phyloP scores from a whole-genome alignment of 2,329 filamentous ascomycete species.

The Fusarium coffeatum region DNA sequence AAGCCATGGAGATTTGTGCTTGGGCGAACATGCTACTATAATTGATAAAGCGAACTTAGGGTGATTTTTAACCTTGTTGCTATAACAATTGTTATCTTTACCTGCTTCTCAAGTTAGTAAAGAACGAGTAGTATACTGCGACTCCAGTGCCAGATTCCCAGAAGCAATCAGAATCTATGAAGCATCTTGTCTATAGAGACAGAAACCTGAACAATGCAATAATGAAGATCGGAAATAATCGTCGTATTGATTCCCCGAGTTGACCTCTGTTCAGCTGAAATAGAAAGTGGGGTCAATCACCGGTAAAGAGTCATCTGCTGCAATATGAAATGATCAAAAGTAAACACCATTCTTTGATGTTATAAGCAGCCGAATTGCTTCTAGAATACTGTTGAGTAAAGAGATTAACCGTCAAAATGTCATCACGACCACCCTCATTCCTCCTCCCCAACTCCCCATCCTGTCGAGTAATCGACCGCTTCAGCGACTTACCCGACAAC shows the following conservation, averaged over 20 bases:
- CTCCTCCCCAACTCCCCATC: conserved; percentile 36
- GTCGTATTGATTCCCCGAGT: neutral
- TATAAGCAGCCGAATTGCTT: too few species aligned
- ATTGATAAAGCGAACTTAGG: accelerated
- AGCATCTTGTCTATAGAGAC: neutral
- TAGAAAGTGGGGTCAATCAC: conserved; percentile 6
- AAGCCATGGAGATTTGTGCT: neutral
- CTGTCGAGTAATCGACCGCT: conserved; percentile 47
- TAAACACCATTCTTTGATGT: too few species aligned
- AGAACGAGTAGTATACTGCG: neutral
- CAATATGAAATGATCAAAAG: neutral
- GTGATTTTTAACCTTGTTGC: neutral
- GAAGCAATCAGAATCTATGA: neutral
- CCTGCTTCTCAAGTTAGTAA: neutral
- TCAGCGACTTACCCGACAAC: conserved; percentile 44
- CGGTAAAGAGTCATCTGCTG: conserved; percentile 22
- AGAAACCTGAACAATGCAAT: neutral
- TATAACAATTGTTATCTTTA: neutral
- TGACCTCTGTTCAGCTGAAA: neutral
- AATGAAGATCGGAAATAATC: neutral
- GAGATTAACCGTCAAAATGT: conserved; percentile 3
- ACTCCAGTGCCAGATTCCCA: too few species aligned
- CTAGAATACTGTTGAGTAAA: neutral
- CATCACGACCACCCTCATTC: conserved; percentile 22
- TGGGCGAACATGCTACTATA: neutral